Evolutionary conservation across 1,139 yeast species (phyloP).

Genomic region (Yamadazyma pseudoaaseri): DNA sequence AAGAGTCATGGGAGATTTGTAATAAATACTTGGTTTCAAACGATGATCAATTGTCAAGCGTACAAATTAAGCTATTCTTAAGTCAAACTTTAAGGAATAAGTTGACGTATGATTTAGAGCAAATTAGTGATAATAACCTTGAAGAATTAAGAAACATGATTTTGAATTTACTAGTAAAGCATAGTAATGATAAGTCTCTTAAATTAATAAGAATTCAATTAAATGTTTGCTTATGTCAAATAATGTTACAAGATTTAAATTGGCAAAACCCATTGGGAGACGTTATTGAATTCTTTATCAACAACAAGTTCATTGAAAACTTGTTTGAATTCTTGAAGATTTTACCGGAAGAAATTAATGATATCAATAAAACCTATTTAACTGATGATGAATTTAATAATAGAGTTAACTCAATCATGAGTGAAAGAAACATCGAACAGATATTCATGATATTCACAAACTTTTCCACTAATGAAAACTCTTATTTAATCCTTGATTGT

Average conservation of each 20-base stretch:
- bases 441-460: slow-evolving; percentile 63
- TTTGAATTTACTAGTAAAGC: slow-evolving; percentile 51
- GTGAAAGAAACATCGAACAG: slow-evolving; percentile 55
- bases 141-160: slow-evolving; percentile 61
- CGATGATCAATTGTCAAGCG: slow-evolving; percentile 11
- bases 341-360: slow-evolving; percentile 87
- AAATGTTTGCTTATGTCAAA: slow-evolving; percentile 75
- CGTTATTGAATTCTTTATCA: slow-evolving; percentile 52
- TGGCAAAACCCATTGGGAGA: slow-evolving; percentile 79
- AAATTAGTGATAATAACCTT: slow-evolving; percentile 55
- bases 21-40: slow-evolving; percentile 29
- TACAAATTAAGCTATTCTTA: slow-evolving; percentile 73
- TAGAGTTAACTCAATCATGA: slow-evolving; percentile 64
- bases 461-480: slow-evolving; percentile 31
- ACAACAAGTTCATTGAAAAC: slow-evolving; percentile 21
- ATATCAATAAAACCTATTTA: slow-evolving; percentile 72
- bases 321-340: slow-evolving; percentile 76
- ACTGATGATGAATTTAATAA: slow-evolving; percentile 76
- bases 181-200: slow-evolving; percentile 38
- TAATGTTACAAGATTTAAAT: slow-evolving; percentile 69
- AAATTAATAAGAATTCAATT: slow-evolving; percentile 75
- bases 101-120: slow-evolving; percentile 78
- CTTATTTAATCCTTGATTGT: slow-evolving; percentile 60
- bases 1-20: slow-evolving; percentile 63
- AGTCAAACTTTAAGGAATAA: slow-evolving; percentile 89